Evolutionary conservation across 225 moss, liverwort and hornwort species (phyloP), one percentile per base, ranked within the genome.

Genomic region (Sphagnum tenellum): DNA sequence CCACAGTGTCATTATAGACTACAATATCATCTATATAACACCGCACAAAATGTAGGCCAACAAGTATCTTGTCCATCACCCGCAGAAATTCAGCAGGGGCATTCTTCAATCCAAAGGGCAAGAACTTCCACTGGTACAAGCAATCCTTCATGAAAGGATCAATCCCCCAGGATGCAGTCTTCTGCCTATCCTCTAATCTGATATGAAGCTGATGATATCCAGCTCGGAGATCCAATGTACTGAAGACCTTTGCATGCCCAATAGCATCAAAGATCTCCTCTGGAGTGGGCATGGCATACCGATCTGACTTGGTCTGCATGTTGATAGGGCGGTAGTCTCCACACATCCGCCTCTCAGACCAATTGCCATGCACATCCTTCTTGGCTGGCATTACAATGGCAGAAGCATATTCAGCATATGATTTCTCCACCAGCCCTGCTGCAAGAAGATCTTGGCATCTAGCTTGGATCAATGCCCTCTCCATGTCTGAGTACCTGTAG

Each of bases 21-120:
- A 70, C 14, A 5, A 62, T 63, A 49, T 70, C 51, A 45, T 70
- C 52, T 7, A 70, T 70, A 5, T 62, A 70, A 54, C 67, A 70
- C 45, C 48, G 48, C 0, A 12, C 48, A 70, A 70, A 70, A 3
- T 11, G 7, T 4, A 62, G 50, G 4, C 61, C 49, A 0, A 8
- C 2, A 11, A 70, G 45, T 1, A 61, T 29, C 13, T 44, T 5
- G 45, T 70, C 58, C 44, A 62, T 60, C 8, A 70, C 8, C 4
- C 10, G 8, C 44, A 53, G 48, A 29, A 70, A 50, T 2, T 61
- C 29, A 8, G 44, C 10, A 29, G 49, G 51, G 2, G 61, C 51
- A 62, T 70, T 70, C 49, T 62, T 51, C 12, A 54, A 12, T 0
- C 62, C 5, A 54, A 62, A 70, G 5, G 49, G 62, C 45, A 70